A percentile compares a stretch with the other conserved stretches of the same genome.
Conservation (phyloP, 257 asterid genomes). For the Capsicum rhomboideum region DNA sequence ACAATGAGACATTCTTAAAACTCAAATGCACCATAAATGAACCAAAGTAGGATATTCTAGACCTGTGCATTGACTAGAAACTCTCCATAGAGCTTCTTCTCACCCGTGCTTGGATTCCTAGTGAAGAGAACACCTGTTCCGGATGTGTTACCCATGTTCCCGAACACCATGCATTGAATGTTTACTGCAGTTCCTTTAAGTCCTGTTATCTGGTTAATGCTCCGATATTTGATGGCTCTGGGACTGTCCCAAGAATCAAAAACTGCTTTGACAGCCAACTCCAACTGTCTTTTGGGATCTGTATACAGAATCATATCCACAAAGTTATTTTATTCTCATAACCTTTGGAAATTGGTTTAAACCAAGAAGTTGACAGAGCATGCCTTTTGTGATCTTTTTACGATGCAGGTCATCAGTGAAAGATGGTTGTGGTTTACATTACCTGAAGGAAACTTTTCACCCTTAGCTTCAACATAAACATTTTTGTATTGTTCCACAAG, state of each 20-base stretch:
- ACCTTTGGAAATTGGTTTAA: not conserved
- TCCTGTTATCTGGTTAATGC: constrained; percentile 82
- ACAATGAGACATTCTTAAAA: not conserved
- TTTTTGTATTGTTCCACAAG: constrained; percentile 79
- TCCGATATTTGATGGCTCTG: constrained; percentile 73
- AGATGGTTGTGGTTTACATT: not conserved
- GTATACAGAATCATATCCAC: not conserved
- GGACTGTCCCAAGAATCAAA: constrained; percentile 97
- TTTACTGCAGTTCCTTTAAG: constrained; percentile 93
- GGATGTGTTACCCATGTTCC: constrained; percentile 95
- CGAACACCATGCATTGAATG: constrained; percentile 96
- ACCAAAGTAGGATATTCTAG: not conserved
- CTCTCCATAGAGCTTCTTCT: constrained; percentile 93
- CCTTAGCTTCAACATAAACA: constrained; percentile 65
- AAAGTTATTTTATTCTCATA: not conserved
- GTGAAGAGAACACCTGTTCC: constrained; percentile 98
- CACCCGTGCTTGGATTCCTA: constrained; percentile 92
- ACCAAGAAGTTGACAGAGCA: not conserved
- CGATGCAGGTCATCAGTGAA: not conserved
- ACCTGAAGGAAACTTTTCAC: constrained; percentile 91
- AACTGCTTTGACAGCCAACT: constrained; percentile 81
- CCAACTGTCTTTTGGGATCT: constrained; percentile 86
- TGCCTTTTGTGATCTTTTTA: not conserved
- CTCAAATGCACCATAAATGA: not conserved
- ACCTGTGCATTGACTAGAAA: constrained; percentile 94